Evolutionary conservation across 1,284 basidiomycete genomes (phyloP).

Genomic region (Ceratobasidium sp.): DNA sequence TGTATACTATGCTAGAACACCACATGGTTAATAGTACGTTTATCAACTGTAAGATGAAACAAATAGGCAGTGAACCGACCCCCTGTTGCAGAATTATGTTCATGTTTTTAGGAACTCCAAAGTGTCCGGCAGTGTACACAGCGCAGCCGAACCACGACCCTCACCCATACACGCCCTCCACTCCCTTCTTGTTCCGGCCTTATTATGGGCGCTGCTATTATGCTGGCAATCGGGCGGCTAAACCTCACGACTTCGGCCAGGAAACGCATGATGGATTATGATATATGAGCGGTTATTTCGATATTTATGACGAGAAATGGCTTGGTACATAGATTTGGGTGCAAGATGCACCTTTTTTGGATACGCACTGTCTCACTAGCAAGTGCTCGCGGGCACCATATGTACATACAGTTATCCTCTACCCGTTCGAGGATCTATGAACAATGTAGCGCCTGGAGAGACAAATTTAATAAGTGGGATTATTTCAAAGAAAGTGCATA

Average conservation of each 20-base stretch:
- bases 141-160: constrained; percentile 5
- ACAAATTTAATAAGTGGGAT: too few relatives aligned
- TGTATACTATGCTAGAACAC: constrained; percentile 16
- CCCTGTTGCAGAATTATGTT: constrained; percentile 26
- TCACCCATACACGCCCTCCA: constrained; percentile 2
- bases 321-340: constrained; percentile 31
- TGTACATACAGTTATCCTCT: too few relatives aligned
- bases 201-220: constrained; percentile 5
- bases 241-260: background rate
- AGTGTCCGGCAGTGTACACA: constrained; percentile 28
- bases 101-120: constrained; percentile 43
- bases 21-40: constrained; percentile 43
- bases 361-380: constrained; percentile 1
- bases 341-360: background rate
- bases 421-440: too few relatives aligned
- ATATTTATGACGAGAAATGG: constrained; percentile 38
- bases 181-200: background rate
- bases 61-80: background rate
- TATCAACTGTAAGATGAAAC: background rate
- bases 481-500: too few relatives aligned
- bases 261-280: background rate
- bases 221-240: constrained; percentile 7
- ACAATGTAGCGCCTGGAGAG: too few relatives aligned
- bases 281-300: constrained; percentile 34
- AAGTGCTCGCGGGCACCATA: background rate